Evolutionary conservation across 2,329 filamentous ascomycete genomes (phyloP).

Genomic region (Hypoxylon sp.): DNA sequence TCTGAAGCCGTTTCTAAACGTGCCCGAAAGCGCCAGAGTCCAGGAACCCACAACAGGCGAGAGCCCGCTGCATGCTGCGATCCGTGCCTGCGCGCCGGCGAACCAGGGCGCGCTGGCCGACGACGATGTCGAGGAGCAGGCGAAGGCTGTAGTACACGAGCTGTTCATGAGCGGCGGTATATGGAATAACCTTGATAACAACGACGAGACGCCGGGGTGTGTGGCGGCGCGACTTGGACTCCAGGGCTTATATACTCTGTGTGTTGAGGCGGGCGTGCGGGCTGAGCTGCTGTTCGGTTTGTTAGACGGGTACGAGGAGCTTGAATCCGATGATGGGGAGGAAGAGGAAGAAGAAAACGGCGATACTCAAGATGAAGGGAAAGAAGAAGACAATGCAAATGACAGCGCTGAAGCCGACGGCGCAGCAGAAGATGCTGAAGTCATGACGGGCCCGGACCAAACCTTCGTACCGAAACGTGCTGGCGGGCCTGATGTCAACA

Average conservation of each 20-base stretch:
- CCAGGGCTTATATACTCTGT: slow-evolving; percentile 80
- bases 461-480: slow-evolving; percentile 56
- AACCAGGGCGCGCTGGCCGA: slow-evolving; percentile 38
- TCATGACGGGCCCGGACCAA: slow-evolving; percentile 49
- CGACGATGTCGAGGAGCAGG: slow-evolving; percentile 68
- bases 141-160: slow-evolving; percentile 78
- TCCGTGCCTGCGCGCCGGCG: slow-evolving; percentile 77
- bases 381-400: slow-evolving; percentile 55
- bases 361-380: slow-evolving; percentile 60
- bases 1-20: slow-evolving; percentile 78
- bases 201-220: slow-evolving; percentile 93
- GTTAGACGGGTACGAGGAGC: slow-evolving; percentile 83
- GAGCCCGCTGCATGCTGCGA: slow-evolving; percentile 90
- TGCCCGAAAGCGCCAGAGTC: slow-evolving; percentile 76
- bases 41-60: slow-evolving; percentile 89
- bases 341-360: slow-evolving; percentile 62
- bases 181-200: slow-evolving; percentile 93
- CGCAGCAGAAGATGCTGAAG: slow-evolving; percentile 44
- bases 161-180: slow-evolving; percentile 91
- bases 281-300: slow-evolving; percentile 89
- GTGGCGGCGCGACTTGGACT: slow-evolving; percentile 80
- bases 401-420: slow-evolving; percentile 54
- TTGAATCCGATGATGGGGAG: slow-evolving; percentile 71
- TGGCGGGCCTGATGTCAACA: slow-evolving; percentile 68
- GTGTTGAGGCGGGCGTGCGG: slow-evolving; percentile 90